Evolutionary conservation across 2,329 filamentous ascomycete species (phyloP).

Genomic region (Xylaria sp.): DNA sequence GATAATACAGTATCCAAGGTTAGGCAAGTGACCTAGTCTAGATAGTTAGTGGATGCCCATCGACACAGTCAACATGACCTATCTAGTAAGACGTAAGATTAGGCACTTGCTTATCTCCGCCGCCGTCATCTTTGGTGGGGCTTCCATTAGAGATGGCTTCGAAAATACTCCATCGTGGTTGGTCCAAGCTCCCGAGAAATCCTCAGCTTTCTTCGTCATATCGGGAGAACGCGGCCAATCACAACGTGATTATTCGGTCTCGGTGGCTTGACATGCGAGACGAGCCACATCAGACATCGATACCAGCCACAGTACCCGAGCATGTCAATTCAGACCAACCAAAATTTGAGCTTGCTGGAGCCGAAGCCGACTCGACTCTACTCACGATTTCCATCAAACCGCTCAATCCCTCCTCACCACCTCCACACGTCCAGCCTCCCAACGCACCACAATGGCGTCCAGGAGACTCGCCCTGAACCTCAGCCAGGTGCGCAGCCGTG

Average conservation of each 20-base stretch:
- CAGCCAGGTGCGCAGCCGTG: slow-evolving; percentile 88
- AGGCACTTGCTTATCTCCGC: too few relatives aligned
- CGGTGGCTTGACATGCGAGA: slow-evolving; percentile 25
- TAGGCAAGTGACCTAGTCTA: too few relatives aligned
- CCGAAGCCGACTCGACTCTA: slow-evolving; percentile 47
- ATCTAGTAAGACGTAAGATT: too few relatives aligned
- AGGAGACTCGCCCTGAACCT: slow-evolving; percentile 97
- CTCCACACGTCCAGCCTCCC: slow-evolving; percentile 56
- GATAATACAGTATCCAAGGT: too few relatives aligned
- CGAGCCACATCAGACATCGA: slow-evolving; percentile 29
- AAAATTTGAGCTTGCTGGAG: slow-evolving; percentile 48
- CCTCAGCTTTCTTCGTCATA: slow-evolving; percentile 17
- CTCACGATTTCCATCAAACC: slow-evolving; percentile 60
- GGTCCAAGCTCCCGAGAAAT: slow-evolving; percentile 28
- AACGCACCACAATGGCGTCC: slow-evolving; percentile 80
- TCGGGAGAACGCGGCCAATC: slow-evolving; percentile 40
- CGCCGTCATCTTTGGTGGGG: background rate
- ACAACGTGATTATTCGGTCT: slow-evolving; percentile 42
- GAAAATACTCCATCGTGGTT: slow-evolving; percentile 4
- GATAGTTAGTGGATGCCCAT: too few relatives aligned
- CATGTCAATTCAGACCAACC: slow-evolving; percentile 46
- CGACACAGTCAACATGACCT: too few relatives aligned
- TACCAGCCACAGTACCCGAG: slow-evolving; percentile 36
- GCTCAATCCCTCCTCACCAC: slow-evolving; percentile 59
- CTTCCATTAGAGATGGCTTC: background rate